These are phyloP conservation scores for Dendrothele bispora DNA, from an alignment of 768 basidiomycete genomes.

Conservation along the genomic window DNA sequence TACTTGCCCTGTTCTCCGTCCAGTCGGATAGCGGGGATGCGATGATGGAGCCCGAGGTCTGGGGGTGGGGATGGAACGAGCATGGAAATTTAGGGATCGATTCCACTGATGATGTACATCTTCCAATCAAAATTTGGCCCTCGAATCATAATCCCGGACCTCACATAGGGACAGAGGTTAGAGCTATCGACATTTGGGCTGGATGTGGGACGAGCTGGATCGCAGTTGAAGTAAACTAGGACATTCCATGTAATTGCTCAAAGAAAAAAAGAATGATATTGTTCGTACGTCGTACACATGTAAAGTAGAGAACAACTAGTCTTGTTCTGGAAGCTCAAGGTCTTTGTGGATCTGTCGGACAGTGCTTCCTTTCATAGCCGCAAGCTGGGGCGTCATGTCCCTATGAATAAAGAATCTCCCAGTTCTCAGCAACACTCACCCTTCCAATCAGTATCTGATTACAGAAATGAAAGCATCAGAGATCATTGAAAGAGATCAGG, in stretches of 20 bases:
- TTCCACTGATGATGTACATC: slow-evolving; percentile 49
- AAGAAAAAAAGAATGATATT: background rate
- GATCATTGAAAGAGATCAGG: background rate
- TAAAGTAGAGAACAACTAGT: slow-evolving; percentile 30
- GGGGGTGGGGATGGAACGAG: slow-evolving; percentile 98
- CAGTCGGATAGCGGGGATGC: no score
- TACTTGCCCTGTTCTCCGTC: slow-evolving; percentile 45
- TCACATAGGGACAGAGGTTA: background rate
- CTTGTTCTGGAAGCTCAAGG: slow-evolving; percentile 58
- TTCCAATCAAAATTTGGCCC: slow-evolving; percentile 59
- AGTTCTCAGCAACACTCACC: slow-evolving; percentile 35
- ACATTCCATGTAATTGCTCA: background rate
- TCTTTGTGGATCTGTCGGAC: slow-evolving; percentile 75
- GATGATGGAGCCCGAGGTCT: slow-evolving; percentile 42
- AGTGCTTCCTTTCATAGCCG: slow-evolving; percentile 65
- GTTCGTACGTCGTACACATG: background rate
- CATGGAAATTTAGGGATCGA: slow-evolving; percentile 89
- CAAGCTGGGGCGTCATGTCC: slow-evolving; percentile 51
- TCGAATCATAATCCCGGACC: slow-evolving; percentile 8
- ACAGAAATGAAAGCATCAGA: slow-evolving; percentile 1
- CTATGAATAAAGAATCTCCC: background rate
- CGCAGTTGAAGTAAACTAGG: slow-evolving; percentile 7
- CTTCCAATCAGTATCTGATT: slow-evolving; percentile 82
- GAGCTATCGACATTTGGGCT: slow-evolving; percentile 20
- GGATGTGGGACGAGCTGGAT: slow-evolving; percentile 45